Evolutionary conservation across 768 basidiomycete genomes (phyloP), one percentile per base, ranked within the genome.

Genomic region (Dentipellis fragilis): DNA sequence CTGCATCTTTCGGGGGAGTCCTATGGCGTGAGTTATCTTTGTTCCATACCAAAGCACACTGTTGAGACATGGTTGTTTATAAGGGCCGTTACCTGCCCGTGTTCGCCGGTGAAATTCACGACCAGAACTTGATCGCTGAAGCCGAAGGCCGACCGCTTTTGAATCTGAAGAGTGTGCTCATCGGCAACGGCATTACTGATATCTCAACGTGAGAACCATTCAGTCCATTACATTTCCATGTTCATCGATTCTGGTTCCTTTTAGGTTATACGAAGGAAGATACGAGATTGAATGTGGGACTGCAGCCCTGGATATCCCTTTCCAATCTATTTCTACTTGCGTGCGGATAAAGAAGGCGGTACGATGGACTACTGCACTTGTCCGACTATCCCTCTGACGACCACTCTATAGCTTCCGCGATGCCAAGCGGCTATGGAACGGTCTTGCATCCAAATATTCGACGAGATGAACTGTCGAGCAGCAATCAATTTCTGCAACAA

Each of bases 81-180:
- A 52, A 85, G 85, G 84, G 85, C 5, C 79, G 82, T 10, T 86
- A 87, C 62, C 71, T 88, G 1, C 86, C 84, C 0, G 70, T 86
- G 1, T 92, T 92, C 59, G 89, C 88, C 0, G 77, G 85, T 14
- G 83, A 84, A 35, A 81, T 92, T 10, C 79, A 83, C 50, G 89
- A 92, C 67, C 80, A 84, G 61, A 91, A 93, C 66, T 62, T 67
- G 49, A 65, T 72, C 29, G 72, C 85, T 10, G 67, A 72, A 40
- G 67, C 74, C n/a, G 77, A 65, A 14, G 84, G 75, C 58, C 77
- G 68, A 62, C 73, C 59, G 62, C 69, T 74, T 2, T 72, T 91
- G 59, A 89, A 90, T 65, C 71, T 92, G 4, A 71, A 79, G 54
- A 84, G 80, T 56, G 75, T 87, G n/a, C 71, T 90, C 66, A 89